phyloP scores from a whole-genome alignment of 176 grass and related monocot genomes.

The Aechmea fasciata region DNA sequence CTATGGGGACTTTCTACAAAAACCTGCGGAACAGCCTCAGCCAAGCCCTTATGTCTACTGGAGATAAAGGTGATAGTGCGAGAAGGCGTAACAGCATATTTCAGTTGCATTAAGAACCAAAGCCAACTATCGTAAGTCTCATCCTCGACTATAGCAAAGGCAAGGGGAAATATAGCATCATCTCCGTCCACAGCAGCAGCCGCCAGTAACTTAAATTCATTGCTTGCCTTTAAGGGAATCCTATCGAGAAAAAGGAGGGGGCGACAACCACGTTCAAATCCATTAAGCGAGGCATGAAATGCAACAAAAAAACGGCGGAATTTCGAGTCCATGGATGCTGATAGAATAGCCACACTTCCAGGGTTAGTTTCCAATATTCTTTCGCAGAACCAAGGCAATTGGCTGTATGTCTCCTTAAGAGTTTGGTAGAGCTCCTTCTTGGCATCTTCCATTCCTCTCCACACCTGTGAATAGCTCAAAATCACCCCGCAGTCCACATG shows the following conservation, averaged over 20 bases:
- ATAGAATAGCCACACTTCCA: slow-evolving; percentile 73
- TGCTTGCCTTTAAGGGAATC: slow-evolving; percentile 79
- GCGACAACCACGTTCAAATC: slow-evolving; percentile 72
- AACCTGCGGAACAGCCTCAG: slow-evolving; percentile 71
- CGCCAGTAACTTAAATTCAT: slow-evolving; percentile 78
- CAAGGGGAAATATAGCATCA: slow-evolving; percentile 79
- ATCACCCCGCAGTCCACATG: slow-evolving; percentile 76
- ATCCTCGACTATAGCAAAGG: slow-evolving; percentile 90
- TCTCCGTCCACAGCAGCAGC: slow-evolving; percentile 84
- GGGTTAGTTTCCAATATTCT: slow-evolving; percentile 84
- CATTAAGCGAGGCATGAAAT: slow-evolving; percentile 90
- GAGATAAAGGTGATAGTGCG: slow-evolving; percentile 70
- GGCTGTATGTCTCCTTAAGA: slow-evolving; percentile 78
- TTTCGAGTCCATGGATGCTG: slow-evolving; percentile 63
- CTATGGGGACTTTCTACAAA: slow-evolving; percentile 72
- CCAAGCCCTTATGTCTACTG: slow-evolving; percentile 74
- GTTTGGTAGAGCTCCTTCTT: slow-evolving; percentile 88
- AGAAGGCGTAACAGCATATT: slow-evolving; percentile 55
- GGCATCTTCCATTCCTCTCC: slow-evolving; percentile 80
- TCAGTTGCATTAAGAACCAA: slow-evolving; percentile 92
- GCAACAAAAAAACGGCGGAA: slow-evolving; percentile 91
- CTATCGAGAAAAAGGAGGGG: slow-evolving; percentile 93
- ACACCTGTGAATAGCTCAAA: slow-evolving; percentile 91
- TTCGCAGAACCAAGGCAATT: slow-evolving; percentile 86
- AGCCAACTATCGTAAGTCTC: slow-evolving; percentile 86